Evolutionary conservation across 1,284 basidiomycete species (phyloP).

Genomic region (Cutaneotrichosporon mucoides): DNA sequence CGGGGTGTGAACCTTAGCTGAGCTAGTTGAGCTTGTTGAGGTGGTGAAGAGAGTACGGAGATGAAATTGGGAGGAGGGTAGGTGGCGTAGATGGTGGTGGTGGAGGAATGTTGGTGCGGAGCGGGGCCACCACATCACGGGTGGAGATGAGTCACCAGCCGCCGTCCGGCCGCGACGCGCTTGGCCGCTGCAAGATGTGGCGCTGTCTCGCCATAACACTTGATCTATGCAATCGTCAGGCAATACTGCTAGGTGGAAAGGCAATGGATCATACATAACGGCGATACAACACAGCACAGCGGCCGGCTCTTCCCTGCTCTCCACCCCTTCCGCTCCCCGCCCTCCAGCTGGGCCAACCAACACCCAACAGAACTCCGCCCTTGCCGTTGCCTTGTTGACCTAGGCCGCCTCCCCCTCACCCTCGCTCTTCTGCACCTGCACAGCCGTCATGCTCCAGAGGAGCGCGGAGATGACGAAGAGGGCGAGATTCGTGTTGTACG

Average conservation of each 20-base stretch:
- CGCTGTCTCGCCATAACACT: no score
- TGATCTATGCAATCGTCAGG: no score
- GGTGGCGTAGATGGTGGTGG: neutral
- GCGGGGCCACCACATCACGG: neutral
- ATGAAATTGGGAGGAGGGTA: neutral
- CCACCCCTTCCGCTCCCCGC: no score
- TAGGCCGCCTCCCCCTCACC: neutral
- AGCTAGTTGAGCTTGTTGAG: no score
- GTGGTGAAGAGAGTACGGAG: neutral
- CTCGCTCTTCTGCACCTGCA: neutral
- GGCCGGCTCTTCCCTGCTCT: no score
- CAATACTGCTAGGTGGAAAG: no score
- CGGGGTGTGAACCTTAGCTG: neutral
- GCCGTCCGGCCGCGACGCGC: neutral
- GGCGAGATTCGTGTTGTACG: conserved; percentile 4
- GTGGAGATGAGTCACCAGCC: neutral
- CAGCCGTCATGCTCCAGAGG: conserved; percentile 2
- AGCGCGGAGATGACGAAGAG: conserved; percentile 3
- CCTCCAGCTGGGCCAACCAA: neutral
- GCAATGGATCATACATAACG: no score
- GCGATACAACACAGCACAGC: no score
- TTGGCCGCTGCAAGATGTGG: no score
- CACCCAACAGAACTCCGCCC: neutral
- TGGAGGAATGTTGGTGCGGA: neutral
- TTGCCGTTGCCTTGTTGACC: neutral